A percentile compares a stretch with the other conserved stretches of the same genome.
Conservation (phyloP, 352 stramenopile species). For the Globisporangium middletonii region DNA sequence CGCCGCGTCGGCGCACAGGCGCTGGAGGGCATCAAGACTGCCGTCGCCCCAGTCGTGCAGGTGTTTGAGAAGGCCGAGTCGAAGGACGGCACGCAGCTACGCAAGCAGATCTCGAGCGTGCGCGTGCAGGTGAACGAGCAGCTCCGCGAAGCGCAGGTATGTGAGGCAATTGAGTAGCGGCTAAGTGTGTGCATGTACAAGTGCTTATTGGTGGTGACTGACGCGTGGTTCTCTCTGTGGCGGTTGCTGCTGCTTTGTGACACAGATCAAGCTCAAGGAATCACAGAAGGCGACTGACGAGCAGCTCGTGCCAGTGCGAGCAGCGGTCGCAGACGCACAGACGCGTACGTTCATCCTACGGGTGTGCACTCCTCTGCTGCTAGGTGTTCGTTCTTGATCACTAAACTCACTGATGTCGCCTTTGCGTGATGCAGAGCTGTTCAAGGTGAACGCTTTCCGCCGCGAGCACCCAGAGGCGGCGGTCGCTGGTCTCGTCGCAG, state of each 20-base stretch:
- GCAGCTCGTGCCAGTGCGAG: constrained; percentile 60
- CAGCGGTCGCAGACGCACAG: constrained; percentile 31
- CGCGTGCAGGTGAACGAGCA: constrained; percentile 54
- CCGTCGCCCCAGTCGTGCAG: constrained; percentile 43
- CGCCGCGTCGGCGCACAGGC: constrained; percentile 28
- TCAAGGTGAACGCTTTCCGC: constrained; percentile 72
- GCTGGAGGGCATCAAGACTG: constrained; percentile 28
- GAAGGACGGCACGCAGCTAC: constrained; percentile 56
- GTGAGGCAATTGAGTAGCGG: neutral
- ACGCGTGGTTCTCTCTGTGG: neutral
- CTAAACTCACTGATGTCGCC: neutral
- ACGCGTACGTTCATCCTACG: constrained; percentile 30
- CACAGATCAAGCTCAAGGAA: constrained; percentile 38
- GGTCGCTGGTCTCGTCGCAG: constrained; percentile 39
- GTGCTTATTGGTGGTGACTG: neutral
- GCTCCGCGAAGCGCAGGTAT: constrained; percentile 46
- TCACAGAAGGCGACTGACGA: constrained; percentile 46
- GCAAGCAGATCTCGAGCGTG: constrained; percentile 41
- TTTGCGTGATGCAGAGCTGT: constrained; percentile 33
- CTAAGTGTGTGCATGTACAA: neutral
- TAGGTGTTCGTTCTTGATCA: neutral
- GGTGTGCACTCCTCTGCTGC: neutral
- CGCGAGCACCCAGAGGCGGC: constrained; percentile 62
- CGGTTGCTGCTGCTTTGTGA: neutral
- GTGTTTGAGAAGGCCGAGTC: constrained; percentile 62